Evolutionary conservation across 2,329 filamentous ascomycete species (phyloP), one percentile per base, ranked within the genome.

Genomic region (Botrytis byssoidea): DNA sequence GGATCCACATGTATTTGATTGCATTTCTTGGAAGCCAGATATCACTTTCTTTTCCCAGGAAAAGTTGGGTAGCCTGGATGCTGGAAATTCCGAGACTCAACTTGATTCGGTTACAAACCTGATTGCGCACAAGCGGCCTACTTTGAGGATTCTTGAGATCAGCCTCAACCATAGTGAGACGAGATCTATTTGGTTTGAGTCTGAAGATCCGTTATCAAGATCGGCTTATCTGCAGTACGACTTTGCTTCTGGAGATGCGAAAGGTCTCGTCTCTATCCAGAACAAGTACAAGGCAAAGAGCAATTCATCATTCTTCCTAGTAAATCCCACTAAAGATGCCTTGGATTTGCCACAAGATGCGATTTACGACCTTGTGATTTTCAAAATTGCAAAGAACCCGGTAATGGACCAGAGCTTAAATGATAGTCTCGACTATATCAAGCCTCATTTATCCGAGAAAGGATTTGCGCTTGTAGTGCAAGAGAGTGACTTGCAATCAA

Each of bases 121-220:
- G 0, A 71, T 83, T 0, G 81, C 79, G 0, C 81, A 84, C 74
- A 82, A 81, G 72, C 82, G 78, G 35, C 83, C 83, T 2, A 57
- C 65, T 2, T 76, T 82, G 3, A 79, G 74, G 1, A 79, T 84
- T 18, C 61, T 83, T 0, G 82, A 84, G 70, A 55, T 83, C n/a
- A 64, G 59, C 32, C 5, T 82, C 12, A 74, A 76, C 55, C 14
- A 70, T 4, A 61, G 9, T 1, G 79, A 81, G 40, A 48, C 69
- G 2, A 78, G 79, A 7, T 77, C 75, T 48, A 37, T 81, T 4
- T 82, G 81, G 80, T 74, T 82, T 35, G 68, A 75, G n/a, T 22
- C 35, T 35, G 25, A 20, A 44, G n/a, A 32, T 44, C 22, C 14
- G 6, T 16, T 25, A 20, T 48, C 44, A 51, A 68, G 44, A 55